Conservation (phyloP, 129 eudicot species). For the Cynara cardunculus region DNA sequence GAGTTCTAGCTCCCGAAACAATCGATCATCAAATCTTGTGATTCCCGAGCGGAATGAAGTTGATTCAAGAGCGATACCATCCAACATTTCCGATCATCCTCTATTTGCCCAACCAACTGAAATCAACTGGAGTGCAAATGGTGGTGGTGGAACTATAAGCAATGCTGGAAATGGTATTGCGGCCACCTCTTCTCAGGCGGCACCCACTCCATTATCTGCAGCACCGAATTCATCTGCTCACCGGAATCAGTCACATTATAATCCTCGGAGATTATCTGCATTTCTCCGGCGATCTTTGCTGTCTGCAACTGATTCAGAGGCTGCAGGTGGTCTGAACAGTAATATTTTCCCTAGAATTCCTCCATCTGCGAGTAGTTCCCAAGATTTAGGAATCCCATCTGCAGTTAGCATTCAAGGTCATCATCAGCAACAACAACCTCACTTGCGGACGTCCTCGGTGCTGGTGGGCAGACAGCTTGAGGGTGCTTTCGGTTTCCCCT, state of each 20-base stretch:
- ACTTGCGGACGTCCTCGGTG: slow-evolving; percentile 50
- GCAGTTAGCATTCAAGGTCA: slow-evolving; percentile 36
- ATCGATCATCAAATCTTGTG: slow-evolving; percentile 37
- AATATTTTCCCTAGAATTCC: slow-evolving; percentile 23
- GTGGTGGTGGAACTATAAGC: slow-evolving; percentile 16
- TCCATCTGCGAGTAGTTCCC: slow-evolving; percentile 25
- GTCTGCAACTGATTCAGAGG: slow-evolving; percentile 49
- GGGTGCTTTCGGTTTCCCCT: slow-evolving; percentile 53
- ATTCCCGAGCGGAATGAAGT: slow-evolving; percentile 24
- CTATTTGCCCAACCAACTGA: slow-evolving; percentile 47
- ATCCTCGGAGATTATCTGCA: slow-evolving; percentile 64
- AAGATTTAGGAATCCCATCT: slow-evolving; percentile 41
- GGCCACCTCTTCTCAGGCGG: slow-evolving; percentile 35
- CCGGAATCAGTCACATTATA: slow-evolving; percentile 41
- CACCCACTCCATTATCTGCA: slow-evolving; percentile 12
- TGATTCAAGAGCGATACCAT: slow-evolving; percentile 34
- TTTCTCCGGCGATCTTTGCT: slow-evolving; percentile 53
- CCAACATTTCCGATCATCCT: slow-evolving; percentile 59
- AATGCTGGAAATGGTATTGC: slow-evolving; percentile 37
- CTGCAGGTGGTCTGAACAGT: slow-evolving; percentile 33
- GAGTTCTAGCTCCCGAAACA: slow-evolving; percentile 42
- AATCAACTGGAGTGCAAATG: slow-evolving; percentile 34
- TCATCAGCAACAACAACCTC: slow-evolving; percentile 25
- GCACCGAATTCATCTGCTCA: slow-evolving; percentile 36
- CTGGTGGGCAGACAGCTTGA: slow-evolving; percentile 53